These are phyloP conservation scores for Neopestalotiopsis rosae DNA, from an alignment of 2,329 filamentous ascomycete species.

Conservation along the genomic window DNA sequence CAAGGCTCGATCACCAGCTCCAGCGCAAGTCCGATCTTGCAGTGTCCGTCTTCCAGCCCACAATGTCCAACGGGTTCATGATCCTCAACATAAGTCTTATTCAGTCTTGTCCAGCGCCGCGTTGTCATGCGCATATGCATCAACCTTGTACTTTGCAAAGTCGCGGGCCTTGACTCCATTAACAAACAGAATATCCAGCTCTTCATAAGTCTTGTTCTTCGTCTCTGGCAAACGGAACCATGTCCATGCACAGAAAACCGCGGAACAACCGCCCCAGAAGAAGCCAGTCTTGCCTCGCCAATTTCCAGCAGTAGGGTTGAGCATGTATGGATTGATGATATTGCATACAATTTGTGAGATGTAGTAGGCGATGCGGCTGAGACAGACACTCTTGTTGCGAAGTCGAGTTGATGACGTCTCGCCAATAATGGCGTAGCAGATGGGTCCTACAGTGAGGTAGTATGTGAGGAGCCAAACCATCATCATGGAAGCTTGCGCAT, in stretches of 20 bases:
- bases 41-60: background rate
- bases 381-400: slow-evolving; percentile 20
- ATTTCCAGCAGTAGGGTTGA: slow-evolving; percentile 35
- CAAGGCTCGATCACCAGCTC: no score
- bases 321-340: slow-evolving; percentile 36
- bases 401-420: slow-evolving; percentile 22
- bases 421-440: slow-evolving; percentile 21
- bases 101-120: background rate
- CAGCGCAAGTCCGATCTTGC: background rate
- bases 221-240: slow-evolving; percentile 71
- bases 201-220: slow-evolving; percentile 64
- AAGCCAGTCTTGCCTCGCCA: slow-evolving; percentile 41
- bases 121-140: slow-evolving; percentile 21
- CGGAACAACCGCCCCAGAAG: slow-evolving; percentile 39
- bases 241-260: slow-evolving; percentile 64
- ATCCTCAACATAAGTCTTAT: background rate
- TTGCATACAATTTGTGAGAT: slow-evolving; percentile 29
- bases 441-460: slow-evolving; percentile 21
- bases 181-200: slow-evolving; percentile 59
- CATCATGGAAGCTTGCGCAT: slow-evolving; percentile 39
- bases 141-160: slow-evolving; percentile 35
- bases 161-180: slow-evolving; percentile 20
- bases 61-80: background rate
- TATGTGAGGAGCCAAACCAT: slow-evolving; percentile 19
- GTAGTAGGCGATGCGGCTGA: slow-evolving; percentile 22